Conservation (phyloP, 805 yeast species). For the Candida sphagnicola region DNA sequence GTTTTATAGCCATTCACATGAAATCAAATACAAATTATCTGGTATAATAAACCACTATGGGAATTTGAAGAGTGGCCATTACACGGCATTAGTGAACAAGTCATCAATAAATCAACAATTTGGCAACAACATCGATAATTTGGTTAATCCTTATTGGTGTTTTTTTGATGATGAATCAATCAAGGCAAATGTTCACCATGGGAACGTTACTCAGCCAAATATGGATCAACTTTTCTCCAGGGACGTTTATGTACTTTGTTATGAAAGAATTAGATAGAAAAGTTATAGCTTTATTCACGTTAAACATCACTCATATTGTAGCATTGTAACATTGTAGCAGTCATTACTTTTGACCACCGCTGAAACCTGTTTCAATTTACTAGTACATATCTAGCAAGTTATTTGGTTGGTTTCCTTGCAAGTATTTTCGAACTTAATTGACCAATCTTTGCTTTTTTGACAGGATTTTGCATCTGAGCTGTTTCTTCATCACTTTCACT, state of each 20-base stretch:
- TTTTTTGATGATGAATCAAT: slow-evolving; percentile 70
- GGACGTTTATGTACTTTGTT: slow-evolving; percentile 69
- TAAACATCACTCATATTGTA: no score
- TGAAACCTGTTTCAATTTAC: no score
- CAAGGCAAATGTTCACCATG: slow-evolving; percentile 43
- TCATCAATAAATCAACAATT: slow-evolving; percentile 11
- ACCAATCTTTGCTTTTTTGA: not conserved
- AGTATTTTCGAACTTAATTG: no score
- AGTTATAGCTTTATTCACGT: no score
- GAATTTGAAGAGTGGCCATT: slow-evolving; percentile 68
- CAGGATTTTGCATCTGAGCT: not conserved
- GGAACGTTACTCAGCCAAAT: slow-evolving; percentile 34
- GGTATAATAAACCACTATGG: slow-evolving; percentile 74
- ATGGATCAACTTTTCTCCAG: slow-evolving; percentile 41
- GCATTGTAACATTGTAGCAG: no score
- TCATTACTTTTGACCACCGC: no score
- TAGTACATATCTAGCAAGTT: no score
- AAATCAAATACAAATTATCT: slow-evolving; percentile 48
- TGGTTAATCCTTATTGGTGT: slow-evolving; percentile 55
- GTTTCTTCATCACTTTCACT: slow-evolving; percentile 5
- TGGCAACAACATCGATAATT: slow-evolving; percentile 18
- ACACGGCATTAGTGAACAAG: slow-evolving; percentile 63
- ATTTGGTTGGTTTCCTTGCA: not conserved
- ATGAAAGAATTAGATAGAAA: slow-evolving; percentile 35
- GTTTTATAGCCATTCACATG: slow-evolving; percentile 31